Evolutionary conservation across 2,329 filamentous ascomycete genomes (phyloP).

Genomic region (Dactylellina leptospora): DNA sequence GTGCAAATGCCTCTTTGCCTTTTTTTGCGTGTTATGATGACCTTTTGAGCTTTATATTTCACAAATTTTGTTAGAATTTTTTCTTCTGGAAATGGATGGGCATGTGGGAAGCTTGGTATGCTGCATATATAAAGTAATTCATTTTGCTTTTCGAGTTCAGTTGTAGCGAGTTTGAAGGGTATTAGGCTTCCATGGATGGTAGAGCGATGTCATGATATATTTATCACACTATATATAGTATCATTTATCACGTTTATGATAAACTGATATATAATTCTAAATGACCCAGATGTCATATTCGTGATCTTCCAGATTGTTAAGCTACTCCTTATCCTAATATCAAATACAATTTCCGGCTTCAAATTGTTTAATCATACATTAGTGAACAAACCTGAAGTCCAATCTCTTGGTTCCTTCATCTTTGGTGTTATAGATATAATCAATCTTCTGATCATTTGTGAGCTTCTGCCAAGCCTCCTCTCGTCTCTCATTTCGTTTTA

Average conservation of each 20-base stretch:
- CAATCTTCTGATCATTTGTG: slow-evolving; percentile 63
- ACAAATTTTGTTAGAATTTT: too few species aligned
- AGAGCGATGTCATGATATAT: background rate
- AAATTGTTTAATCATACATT: too few species aligned
- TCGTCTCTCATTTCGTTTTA: slow-evolving; percentile 64
- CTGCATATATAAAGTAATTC: background rate
- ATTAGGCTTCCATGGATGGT: background rate
- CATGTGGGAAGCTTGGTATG: background rate
- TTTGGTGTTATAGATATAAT: slow-evolving; percentile 64
- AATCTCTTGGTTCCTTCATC: slow-evolving; percentile 68
- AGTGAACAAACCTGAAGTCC: slow-evolving; percentile 67
- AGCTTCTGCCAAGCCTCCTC: slow-evolving; percentile 63
- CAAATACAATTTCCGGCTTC: too few species aligned
- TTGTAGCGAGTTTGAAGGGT: background rate
- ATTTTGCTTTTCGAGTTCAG: background rate
- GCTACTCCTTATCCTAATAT: too few species aligned
- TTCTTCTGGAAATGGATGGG: background rate
- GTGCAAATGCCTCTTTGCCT: background rate
- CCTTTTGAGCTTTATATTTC: background rate
- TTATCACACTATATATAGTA: too few species aligned
- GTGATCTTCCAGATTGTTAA: too few species aligned
- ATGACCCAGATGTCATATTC: too few species aligned
- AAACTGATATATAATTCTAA: too few species aligned
- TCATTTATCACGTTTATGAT: too few species aligned
- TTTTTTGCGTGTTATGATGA: slow-evolving; percentile 1